phyloP scores from a whole-genome alignment of 805 yeast species.

The Nakazawaea holstii region DNA sequence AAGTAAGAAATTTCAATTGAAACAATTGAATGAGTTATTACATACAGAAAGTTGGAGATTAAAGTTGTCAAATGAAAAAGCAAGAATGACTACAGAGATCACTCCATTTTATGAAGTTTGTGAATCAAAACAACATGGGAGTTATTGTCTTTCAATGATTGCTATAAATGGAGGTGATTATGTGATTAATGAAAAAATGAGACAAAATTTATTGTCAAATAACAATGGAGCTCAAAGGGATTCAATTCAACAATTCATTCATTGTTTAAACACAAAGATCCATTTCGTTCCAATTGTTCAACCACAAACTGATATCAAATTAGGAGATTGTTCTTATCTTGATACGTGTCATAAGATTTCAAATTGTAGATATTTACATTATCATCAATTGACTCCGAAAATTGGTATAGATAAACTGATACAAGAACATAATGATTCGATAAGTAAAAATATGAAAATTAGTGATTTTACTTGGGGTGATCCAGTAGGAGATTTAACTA shows the following conservation, averaged over 20 bases:
- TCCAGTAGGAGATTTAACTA: constrained; percentile 23
- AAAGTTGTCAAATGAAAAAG: constrained; percentile 33
- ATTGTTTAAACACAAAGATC: constrained; percentile 30
- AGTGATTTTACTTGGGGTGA: constrained; percentile 47
- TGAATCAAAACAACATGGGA: constrained; percentile 31
- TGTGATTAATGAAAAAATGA: constrained; percentile 14
- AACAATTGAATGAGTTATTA: constrained; percentile 21
- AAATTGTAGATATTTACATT: constrained; percentile 79
- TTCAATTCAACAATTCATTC: constrained; percentile 17
- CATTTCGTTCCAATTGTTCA: constrained; percentile 54
- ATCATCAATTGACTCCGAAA: constrained; percentile 44
- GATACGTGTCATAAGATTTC: constrained; percentile 90
- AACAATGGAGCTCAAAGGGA: not conserved
- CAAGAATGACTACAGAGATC: constrained; percentile 32
- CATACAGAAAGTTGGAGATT: constrained; percentile 30
- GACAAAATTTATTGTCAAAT: constrained; percentile 1
- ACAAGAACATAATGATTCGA: constrained; percentile 16
- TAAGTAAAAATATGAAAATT: constrained; percentile 16
- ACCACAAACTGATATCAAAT: constrained; percentile 55
- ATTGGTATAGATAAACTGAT: constrained; percentile 10
- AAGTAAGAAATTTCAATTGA: constrained; percentile 18
- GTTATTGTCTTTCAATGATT: constrained; percentile 20
- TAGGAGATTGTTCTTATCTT: constrained; percentile 91
- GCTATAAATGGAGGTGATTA: constrained; percentile 24
- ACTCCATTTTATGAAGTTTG: constrained; percentile 52